phyloP scores from a whole-genome alignment of 2,329 filamentous ascomycete species.

The Sphaerulina populicola region DNA sequence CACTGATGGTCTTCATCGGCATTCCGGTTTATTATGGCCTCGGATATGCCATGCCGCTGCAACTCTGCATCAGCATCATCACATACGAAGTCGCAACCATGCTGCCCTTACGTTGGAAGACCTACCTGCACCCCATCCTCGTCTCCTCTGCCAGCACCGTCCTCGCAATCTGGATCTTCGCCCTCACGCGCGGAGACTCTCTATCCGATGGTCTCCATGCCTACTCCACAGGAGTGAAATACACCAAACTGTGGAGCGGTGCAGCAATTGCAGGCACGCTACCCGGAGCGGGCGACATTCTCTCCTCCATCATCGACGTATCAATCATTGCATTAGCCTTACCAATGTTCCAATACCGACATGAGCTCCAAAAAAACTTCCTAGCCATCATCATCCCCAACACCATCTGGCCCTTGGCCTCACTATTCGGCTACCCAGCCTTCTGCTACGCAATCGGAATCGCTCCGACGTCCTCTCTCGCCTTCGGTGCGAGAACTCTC shows the following conservation, averaged over 20 bases:
- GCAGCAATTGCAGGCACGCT: constrained; percentile 32
- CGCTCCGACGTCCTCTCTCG: constrained; percentile 43
- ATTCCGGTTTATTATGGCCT: constrained; percentile 48
- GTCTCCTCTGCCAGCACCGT: constrained; percentile 49
- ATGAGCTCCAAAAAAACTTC: constrained; percentile 45
- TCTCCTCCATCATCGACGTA: constrained; percentile 49
- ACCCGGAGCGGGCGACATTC: constrained; percentile 49
- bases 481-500: constrained; percentile 50
- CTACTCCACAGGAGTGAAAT: constrained; percentile 49
- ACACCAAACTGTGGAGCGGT: constrained; percentile 45
- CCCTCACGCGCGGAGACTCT: constrained; percentile 37
- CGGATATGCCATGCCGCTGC: constrained; percentile 44
- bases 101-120: constrained; percentile 43
- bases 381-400: constrained; percentile 49
- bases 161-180: constrained; percentile 48
- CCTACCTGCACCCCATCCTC: constrained; percentile 52
- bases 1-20: constrained; percentile 39
- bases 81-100: constrained; percentile 46
- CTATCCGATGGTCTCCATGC: constrained; percentile 39
- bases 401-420: constrained; percentile 44
- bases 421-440: constrained; percentile 51
- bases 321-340: constrained; percentile 52
- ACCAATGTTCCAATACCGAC: constrained; percentile 54
- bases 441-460: constrained; percentile 51
- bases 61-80: constrained; percentile 45